Evolutionary conservation across 768 basidiomycete species (phyloP).

Genomic region (Leccinum olivaceopallidum): DNA sequence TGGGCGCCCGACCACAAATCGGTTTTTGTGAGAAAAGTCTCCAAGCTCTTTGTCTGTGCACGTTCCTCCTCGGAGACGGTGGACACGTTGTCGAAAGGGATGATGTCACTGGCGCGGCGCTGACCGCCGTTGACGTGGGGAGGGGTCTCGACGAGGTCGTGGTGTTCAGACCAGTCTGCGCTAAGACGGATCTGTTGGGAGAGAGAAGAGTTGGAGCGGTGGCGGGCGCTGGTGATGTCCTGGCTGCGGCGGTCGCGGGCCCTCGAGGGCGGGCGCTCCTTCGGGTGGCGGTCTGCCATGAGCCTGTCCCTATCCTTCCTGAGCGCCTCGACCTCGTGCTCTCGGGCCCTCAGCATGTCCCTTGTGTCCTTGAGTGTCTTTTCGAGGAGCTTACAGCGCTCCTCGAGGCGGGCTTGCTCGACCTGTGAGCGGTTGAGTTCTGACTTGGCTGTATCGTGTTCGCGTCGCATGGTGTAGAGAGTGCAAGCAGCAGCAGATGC

Average conservation of each 20-base stretch:
- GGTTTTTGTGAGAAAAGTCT: conserved; percentile 71
- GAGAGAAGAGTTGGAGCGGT: conserved; percentile 32
- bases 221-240: conserved; percentile 9
- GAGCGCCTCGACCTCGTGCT: conserved; percentile 59
- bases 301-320: conserved; percentile 40
- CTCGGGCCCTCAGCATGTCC: conserved; percentile 56
- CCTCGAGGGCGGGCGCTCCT: conserved; percentile 20
- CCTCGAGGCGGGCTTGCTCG: conserved; percentile 57
- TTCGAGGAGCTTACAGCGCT: conserved; percentile 63
- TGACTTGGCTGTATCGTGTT: conserved; percentile 55
- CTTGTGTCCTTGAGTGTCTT: conserved; percentile 62
- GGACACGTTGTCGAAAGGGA: conserved; percentile 26
- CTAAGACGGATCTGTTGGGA: conserved; percentile 34
- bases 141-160: conserved; percentile 13
- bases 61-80: conserved; percentile 50
- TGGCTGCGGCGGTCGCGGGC: conserved; percentile 17
- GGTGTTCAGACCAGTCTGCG: conserved; percentile 34
- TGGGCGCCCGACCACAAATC: conserved; percentile 78
- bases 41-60: conserved; percentile 57
- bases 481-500: conserved; percentile 45
- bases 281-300: conserved; percentile 23
- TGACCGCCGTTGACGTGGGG: conserved; percentile 17
- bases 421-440: conserved; percentile 55
- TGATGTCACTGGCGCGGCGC: conserved; percentile 15
- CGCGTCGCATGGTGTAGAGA: conserved; percentile 46